Conservation (phyloP, 768 basidiomycete species). For the Pisolithus sp. region DNA sequence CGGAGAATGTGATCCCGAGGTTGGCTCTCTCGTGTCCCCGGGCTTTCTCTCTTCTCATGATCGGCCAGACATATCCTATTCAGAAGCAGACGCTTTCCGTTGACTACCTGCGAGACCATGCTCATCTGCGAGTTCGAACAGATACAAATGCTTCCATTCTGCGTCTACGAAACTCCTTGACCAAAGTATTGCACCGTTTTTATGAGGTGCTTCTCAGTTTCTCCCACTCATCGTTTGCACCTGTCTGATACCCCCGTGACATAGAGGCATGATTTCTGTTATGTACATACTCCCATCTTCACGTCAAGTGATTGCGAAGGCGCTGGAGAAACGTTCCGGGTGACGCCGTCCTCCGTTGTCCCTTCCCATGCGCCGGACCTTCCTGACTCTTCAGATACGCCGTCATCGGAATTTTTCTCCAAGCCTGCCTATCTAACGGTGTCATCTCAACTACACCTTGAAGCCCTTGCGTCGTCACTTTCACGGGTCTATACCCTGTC, state of each 20-base stretch:
- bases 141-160: constrained; percentile 66
- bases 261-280: constrained; percentile 71
- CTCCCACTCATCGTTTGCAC: not conserved
- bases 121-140: constrained; percentile 84
- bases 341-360: constrained; percentile 35
- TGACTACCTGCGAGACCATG: constrained; percentile 79
- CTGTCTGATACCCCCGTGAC: not conserved
- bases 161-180: constrained; percentile 57
- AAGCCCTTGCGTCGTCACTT: constrained; percentile 72
- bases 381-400: constrained; percentile 6
- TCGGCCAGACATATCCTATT: constrained; percentile 71
- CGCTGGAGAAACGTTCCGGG: constrained; percentile 84
- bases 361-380: constrained; percentile 7
- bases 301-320: constrained; percentile 95
- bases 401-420: constrained; percentile 58
- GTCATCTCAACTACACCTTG: constrained; percentile 93
- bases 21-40: constrained; percentile 17
- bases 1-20: constrained; percentile 56
- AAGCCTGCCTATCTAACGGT: constrained; percentile 83
- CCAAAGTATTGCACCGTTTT: constrained; percentile 52
- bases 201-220: constrained; percentile 55
- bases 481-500: constrained; percentile 87
- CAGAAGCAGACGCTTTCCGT: constrained; percentile 80
- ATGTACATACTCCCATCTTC: constrained; percentile 80
- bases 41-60: not conserved